Percentiles rank a stretch among this genome's conserved stretches.
phyloP scores from a whole-genome alignment of 768 basidiomycete species.

The Dioszegia crocea region DNA sequence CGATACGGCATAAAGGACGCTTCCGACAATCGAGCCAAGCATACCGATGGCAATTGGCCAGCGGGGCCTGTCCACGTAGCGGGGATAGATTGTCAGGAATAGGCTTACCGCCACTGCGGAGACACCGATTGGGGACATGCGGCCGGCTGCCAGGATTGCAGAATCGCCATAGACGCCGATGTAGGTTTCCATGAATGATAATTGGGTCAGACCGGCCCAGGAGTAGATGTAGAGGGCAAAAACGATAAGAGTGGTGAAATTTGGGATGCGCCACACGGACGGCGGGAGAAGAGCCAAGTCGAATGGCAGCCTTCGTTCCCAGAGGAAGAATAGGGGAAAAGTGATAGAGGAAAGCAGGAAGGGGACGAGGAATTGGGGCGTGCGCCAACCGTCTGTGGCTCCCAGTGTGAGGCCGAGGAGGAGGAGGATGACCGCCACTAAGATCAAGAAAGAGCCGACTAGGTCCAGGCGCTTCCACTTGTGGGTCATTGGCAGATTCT shows the following conservation, averaged over 20 bases:
- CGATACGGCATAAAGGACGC: conserved; percentile 46
- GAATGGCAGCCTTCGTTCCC: conserved; percentile 16
- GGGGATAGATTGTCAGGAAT: not conserved
- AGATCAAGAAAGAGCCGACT: conserved; percentile 25
- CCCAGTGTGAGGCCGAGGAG: conserved; percentile 37
- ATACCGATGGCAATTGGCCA: conserved; percentile 51
- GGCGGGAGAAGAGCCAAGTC: conserved; percentile 25
- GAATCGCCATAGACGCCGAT: conserved; percentile 14
- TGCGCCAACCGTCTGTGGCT: conserved; percentile 31
- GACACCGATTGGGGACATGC: conserved; percentile 30
- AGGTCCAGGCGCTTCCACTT: conserved; percentile 21
- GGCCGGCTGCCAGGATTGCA: conserved; percentile 36
- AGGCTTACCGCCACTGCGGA: conserved; percentile 17
- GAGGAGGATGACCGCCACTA: conserved; percentile 22
- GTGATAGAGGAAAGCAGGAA: conserved; percentile 19
- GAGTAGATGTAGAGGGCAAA: conserved; percentile 39
- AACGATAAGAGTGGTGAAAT: conserved; percentile 29
- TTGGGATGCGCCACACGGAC: conserved; percentile 27
- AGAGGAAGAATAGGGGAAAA: conserved; percentile 30
- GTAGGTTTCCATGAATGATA: conserved; percentile 30
- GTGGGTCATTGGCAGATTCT: not conserved
- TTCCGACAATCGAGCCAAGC: conserved; percentile 63
- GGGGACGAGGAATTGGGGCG: conserved; percentile 23
- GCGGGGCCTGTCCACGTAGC: conserved; percentile 6
- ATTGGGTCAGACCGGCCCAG: conserved; percentile 32